Base-by-base conservation (phyloP, 2,329 filamentous ascomycete genomes). In the Colletotrichum caudatum region DNA sequence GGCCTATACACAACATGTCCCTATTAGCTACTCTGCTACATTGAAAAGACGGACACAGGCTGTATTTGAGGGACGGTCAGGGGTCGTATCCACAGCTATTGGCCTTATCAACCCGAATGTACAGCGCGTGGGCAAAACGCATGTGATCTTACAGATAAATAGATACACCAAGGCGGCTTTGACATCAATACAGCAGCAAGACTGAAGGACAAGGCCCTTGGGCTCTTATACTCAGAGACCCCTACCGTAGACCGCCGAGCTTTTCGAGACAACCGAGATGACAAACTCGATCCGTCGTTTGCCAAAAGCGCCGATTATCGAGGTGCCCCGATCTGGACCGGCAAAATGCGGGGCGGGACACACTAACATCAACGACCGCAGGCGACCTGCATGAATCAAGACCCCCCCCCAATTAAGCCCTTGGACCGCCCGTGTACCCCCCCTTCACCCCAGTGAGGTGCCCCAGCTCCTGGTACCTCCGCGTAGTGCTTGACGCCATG, bases 311-410 rank as follows among this genome's bases (percentile, higher is more conserved):
- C n/a, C 2, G n/a, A 23, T 23, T 39, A 14, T 23, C 16, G 48
- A 63, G 51, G 41, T 48, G 33, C 11, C 35, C 41, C 33, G 61
- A 57, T 57, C 60, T 14, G 33, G 57, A 29, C 23, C 59, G 64
- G 60, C 60, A 23, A 35, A 66, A 39, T 68, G 58, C 39, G 65
- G 69, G 69, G 69, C 60, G 33, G 46, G 23, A 64, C 54, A 41
- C 65, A 69, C 69, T 69, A 69, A 56, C 33, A 69, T 18, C 46
- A 56, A 60, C 46, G 39, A 33, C 54, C 57, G 53, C 69, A 51
- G 65, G 59, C 56, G 69, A 60, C 69, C 65, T 69, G 69, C 69
- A 72, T 72, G 60, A 72, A 64, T 54, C 48, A 54, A 46, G 6
- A 46, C 44, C 18, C 51, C 59, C 69, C 59, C 69, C 59, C 64